These are phyloP conservation scores for Rhytidiadelphus loreus DNA, from an alignment of 225 moss, liverwort and hornwort species.

Conservation along the genomic window DNA sequence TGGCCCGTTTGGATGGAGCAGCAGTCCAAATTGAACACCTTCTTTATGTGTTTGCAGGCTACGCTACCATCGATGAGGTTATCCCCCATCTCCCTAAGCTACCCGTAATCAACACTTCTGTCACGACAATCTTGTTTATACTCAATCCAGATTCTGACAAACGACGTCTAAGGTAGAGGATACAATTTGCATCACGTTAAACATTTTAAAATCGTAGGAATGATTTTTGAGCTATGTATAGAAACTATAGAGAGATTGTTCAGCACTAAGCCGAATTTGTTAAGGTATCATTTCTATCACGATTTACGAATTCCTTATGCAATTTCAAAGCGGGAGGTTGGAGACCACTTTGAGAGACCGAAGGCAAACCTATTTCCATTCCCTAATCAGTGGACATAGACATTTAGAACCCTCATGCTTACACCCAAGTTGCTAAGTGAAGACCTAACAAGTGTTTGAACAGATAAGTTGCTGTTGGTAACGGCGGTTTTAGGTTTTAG, in stretches of 20 bases:
- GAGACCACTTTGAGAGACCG: background rate
- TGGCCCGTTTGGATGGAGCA: conserved; percentile 47
- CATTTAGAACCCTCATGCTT: background rate
- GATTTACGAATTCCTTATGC: background rate
- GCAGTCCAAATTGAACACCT: conserved; percentile 36
- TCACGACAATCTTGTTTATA: background rate
- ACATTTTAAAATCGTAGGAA: background rate
- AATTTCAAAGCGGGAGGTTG: background rate
- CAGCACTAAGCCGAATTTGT: background rate
- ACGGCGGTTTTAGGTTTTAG: background rate
- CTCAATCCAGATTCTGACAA: background rate
- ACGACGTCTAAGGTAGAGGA: background rate
- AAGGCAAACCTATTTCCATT: background rate
- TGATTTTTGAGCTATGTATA: background rate
- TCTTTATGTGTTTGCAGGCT: conserved; percentile 48
- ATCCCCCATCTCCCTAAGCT: background rate
- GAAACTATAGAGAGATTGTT: background rate
- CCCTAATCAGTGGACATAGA: background rate
- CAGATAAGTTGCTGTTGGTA: background rate
- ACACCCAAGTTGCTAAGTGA: background rate
- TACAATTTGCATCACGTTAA: background rate
- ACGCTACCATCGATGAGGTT: conserved; percentile 42
- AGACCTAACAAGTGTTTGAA: background rate
- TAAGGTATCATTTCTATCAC: background rate
- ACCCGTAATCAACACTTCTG: background rate